A percentile compares a stretch with the other conserved stretches of the same genome.
Conservation (phyloP, 2,329 filamentous ascomycete species). For the Huntiella omanensis region DNA sequence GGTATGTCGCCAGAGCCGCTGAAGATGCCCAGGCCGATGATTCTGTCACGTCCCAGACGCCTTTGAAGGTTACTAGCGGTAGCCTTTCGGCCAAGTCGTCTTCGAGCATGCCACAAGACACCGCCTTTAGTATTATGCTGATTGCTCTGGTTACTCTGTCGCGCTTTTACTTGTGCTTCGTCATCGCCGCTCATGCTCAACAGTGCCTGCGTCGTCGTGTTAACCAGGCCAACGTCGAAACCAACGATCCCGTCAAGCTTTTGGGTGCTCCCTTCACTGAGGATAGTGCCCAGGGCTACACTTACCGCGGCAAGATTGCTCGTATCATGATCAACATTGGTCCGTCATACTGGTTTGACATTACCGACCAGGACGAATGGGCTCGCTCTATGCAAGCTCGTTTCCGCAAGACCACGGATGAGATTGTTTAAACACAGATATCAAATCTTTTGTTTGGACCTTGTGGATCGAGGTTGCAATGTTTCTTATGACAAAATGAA, state of each 20-base stretch:
- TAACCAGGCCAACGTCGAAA: conserved; percentile 11
- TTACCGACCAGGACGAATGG: conserved; percentile 49
- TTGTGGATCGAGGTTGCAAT: not conserved
- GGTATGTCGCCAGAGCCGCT: conserved; percentile 55
- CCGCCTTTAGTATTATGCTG: conserved; percentile 56
- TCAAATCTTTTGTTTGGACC: not conserved
- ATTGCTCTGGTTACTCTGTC: conserved; percentile 57
- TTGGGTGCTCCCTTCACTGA: conserved; percentile 43
- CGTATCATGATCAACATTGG: conserved; percentile 58
- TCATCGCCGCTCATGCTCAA: conserved; percentile 69
- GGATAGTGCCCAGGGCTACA: conserved; percentile 54
- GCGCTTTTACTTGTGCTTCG: conserved; percentile 64
- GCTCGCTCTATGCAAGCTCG: conserved; percentile 23
- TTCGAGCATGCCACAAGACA: conserved; percentile 31
- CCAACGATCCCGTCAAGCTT: conserved; percentile 8
- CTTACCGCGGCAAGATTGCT: conserved; percentile 64
- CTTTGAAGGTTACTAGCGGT: conserved; percentile 6
- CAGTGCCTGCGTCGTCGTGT: conserved; percentile 52
- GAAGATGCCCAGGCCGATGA: conserved; percentile 10
- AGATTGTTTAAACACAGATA: conserved; percentile 6
- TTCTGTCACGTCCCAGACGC: conserved; percentile 10
- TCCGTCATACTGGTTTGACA: conserved; percentile 64
- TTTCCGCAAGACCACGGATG: conserved; percentile 12
- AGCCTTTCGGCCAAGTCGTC: conserved; percentile 5
- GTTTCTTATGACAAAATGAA: not conserved